phyloP scores from a whole-genome alignment of 2,329 filamentous ascomycete genomes.

The Diaporthe humulicola region DNA sequence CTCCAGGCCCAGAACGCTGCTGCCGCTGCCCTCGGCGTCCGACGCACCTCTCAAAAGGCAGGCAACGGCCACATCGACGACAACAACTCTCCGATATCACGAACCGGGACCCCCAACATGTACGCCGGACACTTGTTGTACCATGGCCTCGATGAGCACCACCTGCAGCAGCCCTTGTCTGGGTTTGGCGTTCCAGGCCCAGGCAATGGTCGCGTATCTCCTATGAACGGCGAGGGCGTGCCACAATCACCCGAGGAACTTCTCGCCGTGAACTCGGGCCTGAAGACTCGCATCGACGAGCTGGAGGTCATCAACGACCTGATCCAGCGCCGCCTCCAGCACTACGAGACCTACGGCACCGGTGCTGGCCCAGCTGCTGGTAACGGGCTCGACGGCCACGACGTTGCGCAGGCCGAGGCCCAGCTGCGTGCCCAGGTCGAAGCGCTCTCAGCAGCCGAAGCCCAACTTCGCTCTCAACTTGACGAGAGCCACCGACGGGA shows the following conservation, averaged over 20 bases:
- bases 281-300: constrained; percentile 97
- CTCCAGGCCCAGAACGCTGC: constrained; percentile 61
- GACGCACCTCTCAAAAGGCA: constrained; percentile 78
- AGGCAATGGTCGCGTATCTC: constrained; percentile 66
- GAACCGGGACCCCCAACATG: constrained; percentile 82
- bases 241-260: constrained; percentile 86
- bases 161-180: constrained; percentile 70
- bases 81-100: constrained; percentile 82
- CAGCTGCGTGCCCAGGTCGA: constrained; percentile 70
- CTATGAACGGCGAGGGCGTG: constrained; percentile 72
- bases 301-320: constrained; percentile 94
- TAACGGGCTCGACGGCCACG: constrained; percentile 57
- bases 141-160: constrained; percentile 79
- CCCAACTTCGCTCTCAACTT: constrained; percentile 70
- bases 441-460: constrained; percentile 54
- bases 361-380: constrained; percentile 57
- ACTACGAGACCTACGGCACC: constrained; percentile 76
- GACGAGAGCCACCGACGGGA: constrained; percentile 85
- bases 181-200: constrained; percentile 65
- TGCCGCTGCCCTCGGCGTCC: constrained; percentile 67
- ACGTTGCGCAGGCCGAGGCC: constrained; percentile 73
- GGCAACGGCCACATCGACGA: constrained; percentile 80
- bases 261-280: constrained; percentile 81
- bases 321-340: constrained; percentile 79
- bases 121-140: constrained; percentile 84